Evolutionary conservation across 1,284 basidiomycete genomes (phyloP), one percentile per base, ranked within the genome.

Genomic region (Puccinia polysora): DNA sequence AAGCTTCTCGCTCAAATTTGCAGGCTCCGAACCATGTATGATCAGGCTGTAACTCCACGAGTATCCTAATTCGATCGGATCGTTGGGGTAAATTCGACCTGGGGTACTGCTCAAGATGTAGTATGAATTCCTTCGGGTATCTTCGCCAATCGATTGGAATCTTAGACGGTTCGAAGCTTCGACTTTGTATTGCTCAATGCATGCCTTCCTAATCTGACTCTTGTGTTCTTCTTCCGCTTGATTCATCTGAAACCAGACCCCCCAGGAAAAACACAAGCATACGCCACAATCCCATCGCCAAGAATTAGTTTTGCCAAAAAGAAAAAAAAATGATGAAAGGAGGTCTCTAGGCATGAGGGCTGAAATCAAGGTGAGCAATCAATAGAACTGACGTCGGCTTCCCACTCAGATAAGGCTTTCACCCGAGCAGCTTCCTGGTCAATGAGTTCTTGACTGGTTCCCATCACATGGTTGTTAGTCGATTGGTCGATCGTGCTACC

Each of bases 1-100:
- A 18, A 40, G 38, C 40, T 50, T 50, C 15, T 50, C 15, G 28
- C 45, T 59, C 8, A 53, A 58, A 40, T 70, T 59, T 15, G 30
- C 52, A 6, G 62, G 62, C 45, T 73, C 52, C 10, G 60, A 73
- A 12, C 70, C 70, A 49, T 73, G 70, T 1, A 73, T 65, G 20
- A 73, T 62, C 47, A 73, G 40, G 45, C 38, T 73, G 43, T 65
- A 65, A 58, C 70, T 73, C 70, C 70, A 73, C 28, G 62, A 38
- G n/a, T 65, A 73, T 3, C 50, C 52, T 25, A 73, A 65, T 58
- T 73, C 70, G 12, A 45, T 53, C 38, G 32, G 49, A 32, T 71
- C 69, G 14, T 20, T 36, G 25, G 69, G 69, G 63, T 71, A 71
- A 36, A 56, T 2, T 43, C 38, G 8, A 18, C 69, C 69, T 18